Evolutionary conservation across 441 rosid genomes (phyloP).

Genomic region (Erysimum cheiri): DNA sequence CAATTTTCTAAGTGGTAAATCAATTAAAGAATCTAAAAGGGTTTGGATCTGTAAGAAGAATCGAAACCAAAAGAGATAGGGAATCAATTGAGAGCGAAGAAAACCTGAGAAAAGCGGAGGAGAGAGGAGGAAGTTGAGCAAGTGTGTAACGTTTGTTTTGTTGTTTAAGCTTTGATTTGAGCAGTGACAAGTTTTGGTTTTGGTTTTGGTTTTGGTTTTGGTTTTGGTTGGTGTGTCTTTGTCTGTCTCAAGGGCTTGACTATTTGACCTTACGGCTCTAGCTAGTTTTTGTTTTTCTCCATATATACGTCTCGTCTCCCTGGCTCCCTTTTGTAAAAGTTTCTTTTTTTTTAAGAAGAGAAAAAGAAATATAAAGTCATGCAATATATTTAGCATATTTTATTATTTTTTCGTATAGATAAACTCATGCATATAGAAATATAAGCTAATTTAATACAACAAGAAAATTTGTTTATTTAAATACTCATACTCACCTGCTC

Average conservation of each 20-base stretch:
- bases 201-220: too few relatives aligned
- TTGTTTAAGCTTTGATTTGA: constrained; percentile 3
- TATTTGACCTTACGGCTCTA: neutral
- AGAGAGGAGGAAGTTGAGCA: constrained; percentile 7
- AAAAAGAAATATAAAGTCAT: too few relatives aligned
- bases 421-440: too few relatives aligned
- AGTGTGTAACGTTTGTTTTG: constrained; percentile 23
- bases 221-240: constrained; percentile 26
- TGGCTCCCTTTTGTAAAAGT: neutral
- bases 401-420: too few relatives aligned
- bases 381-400: too few relatives aligned
- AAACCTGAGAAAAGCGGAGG: constrained; percentile 27
- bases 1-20: neutral
- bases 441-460: too few relatives aligned
- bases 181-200: neutral
- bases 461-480: too few relatives aligned
- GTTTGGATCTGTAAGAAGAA: constrained; percentile 26
- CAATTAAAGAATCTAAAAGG: constrained; percentile 17
- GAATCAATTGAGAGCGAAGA: constrained; percentile 26
- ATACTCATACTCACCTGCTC: too few relatives aligned
- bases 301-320: too few relatives aligned
- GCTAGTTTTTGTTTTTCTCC: neutral
- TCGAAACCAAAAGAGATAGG: constrained; percentile 6
- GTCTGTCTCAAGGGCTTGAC: constrained; percentile 2
- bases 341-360: too few relatives aligned